Conservation (phyloP, 495 filamentous ascomycete species). For the Daldinia decipiens region DNA sequence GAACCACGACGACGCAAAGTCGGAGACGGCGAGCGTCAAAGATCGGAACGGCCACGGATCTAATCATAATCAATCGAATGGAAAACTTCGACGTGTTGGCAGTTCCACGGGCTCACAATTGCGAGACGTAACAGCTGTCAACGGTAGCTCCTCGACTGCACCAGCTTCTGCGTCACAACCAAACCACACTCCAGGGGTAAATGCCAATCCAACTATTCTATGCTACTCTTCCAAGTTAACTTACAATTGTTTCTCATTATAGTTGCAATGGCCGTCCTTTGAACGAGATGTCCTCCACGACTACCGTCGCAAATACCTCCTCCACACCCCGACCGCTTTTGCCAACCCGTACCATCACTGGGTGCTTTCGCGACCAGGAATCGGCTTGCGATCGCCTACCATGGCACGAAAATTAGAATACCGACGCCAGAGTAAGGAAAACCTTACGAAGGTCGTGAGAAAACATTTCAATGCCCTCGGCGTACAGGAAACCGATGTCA, state of each 20-base stretch:
- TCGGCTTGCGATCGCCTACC: slow-evolving; percentile 78
- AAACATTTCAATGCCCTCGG: slow-evolving; percentile 91
- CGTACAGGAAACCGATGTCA: slow-evolving; percentile 86
- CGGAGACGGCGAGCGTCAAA: slow-evolving; percentile 55
- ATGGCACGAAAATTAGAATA: slow-evolving; percentile 71
- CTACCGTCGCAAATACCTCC: slow-evolving; percentile 81
- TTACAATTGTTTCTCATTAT: slow-evolving; percentile 35
- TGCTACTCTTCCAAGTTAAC: slow-evolving; percentile 17
- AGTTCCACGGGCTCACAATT: slow-evolving; percentile 58
- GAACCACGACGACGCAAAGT: slow-evolving; percentile 61
- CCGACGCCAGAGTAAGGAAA: slow-evolving; percentile 76
- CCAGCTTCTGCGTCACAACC: slow-evolving; percentile 34
- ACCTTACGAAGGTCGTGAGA: slow-evolving; percentile 81
- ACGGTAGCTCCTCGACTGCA: slow-evolving; percentile 41
- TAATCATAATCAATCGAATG: slow-evolving; percentile 51
- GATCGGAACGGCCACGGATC: slow-evolving; percentile 56
- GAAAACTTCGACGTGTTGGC: slow-evolving; percentile 59
- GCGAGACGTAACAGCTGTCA: slow-evolving; percentile 53
- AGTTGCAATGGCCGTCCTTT: slow-evolving; percentile 83
- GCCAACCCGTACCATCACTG: slow-evolving; percentile 75
- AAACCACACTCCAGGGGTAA: slow-evolving; percentile 45
- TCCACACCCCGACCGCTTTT: slow-evolving; percentile 76
- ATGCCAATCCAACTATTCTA: slow-evolving; percentile 1
- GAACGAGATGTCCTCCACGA: slow-evolving; percentile 77
- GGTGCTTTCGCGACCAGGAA: slow-evolving; percentile 73